Conservation (phyloP, 2,329 filamentous ascomycete genomes). For the Colletotrichum gigasporum region DNA sequence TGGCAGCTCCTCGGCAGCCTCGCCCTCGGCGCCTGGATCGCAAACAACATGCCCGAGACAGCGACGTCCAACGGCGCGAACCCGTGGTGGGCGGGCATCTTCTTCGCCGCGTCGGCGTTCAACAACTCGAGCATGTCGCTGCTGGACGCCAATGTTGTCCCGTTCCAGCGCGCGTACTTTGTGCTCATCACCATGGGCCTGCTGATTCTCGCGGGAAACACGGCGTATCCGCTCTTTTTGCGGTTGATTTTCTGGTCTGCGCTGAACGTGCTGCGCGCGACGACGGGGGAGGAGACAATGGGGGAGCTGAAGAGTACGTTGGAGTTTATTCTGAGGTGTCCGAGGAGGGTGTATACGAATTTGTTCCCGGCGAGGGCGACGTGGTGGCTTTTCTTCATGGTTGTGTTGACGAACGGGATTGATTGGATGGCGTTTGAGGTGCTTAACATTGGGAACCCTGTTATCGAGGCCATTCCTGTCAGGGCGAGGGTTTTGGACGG, state of each 20-base stretch:
- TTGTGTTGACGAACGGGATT: slow-evolving; percentile 67
- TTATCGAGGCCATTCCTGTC: slow-evolving; percentile 59
- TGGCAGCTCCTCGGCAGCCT: slow-evolving; percentile 69
- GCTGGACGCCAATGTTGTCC: slow-evolving; percentile 72
- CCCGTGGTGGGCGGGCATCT: slow-evolving; percentile 75
- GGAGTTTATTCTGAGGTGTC: slow-evolving; percentile 64
- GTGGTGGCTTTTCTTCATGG: slow-evolving; percentile 72
- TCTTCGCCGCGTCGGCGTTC: slow-evolving; percentile 74
- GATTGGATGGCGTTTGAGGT: slow-evolving; percentile 75
- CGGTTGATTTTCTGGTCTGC: slow-evolving; percentile 67
- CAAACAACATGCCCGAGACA: slow-evolving; percentile 56
- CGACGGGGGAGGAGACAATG: slow-evolving; percentile 47
- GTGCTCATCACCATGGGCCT: slow-evolving; percentile 63
- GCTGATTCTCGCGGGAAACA: slow-evolving; percentile 72
- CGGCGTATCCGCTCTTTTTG: slow-evolving; percentile 71
- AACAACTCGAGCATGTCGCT: slow-evolving; percentile 78
- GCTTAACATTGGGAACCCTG: slow-evolving; percentile 69
- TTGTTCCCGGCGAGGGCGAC: slow-evolving; percentile 72
- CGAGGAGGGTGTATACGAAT: slow-evolving; percentile 68
- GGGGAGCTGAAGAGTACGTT: slow-evolving; percentile 58
- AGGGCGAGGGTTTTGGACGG: slow-evolving; percentile 69
- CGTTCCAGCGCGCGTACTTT: slow-evolving; percentile 63
- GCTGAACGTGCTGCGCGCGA: slow-evolving; percentile 49
- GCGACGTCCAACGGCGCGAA: slow-evolving; percentile 66
- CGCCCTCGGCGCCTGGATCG: slow-evolving; percentile 70